Conservation (phyloP, 2,329 filamentous ascomycete species). For the Calonectria pseudoturangicola region DNA sequence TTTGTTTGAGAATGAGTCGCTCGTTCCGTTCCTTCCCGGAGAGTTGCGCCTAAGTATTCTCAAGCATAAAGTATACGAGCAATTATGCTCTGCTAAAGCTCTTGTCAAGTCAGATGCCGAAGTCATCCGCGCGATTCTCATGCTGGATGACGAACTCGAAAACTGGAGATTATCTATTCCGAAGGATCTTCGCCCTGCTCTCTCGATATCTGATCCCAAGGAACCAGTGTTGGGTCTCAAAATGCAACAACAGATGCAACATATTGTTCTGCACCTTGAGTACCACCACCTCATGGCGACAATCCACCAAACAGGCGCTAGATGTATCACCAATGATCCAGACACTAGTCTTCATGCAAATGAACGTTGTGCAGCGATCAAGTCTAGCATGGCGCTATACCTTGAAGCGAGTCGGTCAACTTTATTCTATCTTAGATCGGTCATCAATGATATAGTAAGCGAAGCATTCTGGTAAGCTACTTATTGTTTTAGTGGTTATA, state of each 20-base stretch:
- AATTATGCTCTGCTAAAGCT: slow-evolving; percentile 68
- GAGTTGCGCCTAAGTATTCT: slow-evolving; percentile 69
- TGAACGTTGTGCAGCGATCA: slow-evolving; percentile 64
- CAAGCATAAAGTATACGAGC: slow-evolving; percentile 68
- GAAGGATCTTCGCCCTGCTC: slow-evolving; percentile 63
- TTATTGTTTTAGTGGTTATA: neutral
- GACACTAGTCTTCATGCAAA: slow-evolving; percentile 47
- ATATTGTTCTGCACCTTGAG: slow-evolving; percentile 69
- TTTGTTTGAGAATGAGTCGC: neutral
- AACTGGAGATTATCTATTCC: slow-evolving; percentile 70
- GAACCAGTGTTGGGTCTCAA: neutral
- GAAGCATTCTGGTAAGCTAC: slow-evolving; percentile 68
- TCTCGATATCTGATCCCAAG: slow-evolving; percentile 59
- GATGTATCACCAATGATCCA: slow-evolving; percentile 58
- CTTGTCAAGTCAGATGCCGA: slow-evolving; percentile 72
- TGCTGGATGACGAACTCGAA: slow-evolving; percentile 73
- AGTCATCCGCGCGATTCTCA: slow-evolving; percentile 71
- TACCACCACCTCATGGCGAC: slow-evolving; percentile 72
- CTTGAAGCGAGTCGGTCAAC: slow-evolving; percentile 73
- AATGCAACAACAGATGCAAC: slow-evolving; percentile 61
- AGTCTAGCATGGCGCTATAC: slow-evolving; percentile 70
- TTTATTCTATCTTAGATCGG: slow-evolving; percentile 65
- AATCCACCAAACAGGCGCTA: slow-evolving; percentile 72
- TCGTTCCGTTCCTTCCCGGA: slow-evolving; percentile 61
- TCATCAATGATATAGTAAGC: slow-evolving; percentile 62